Percentiles rank a stretch among this genome's conserved stretches.
Conservation (phyloP, 345 rosid species). For the Eucalyptus pauciflora region DNA sequence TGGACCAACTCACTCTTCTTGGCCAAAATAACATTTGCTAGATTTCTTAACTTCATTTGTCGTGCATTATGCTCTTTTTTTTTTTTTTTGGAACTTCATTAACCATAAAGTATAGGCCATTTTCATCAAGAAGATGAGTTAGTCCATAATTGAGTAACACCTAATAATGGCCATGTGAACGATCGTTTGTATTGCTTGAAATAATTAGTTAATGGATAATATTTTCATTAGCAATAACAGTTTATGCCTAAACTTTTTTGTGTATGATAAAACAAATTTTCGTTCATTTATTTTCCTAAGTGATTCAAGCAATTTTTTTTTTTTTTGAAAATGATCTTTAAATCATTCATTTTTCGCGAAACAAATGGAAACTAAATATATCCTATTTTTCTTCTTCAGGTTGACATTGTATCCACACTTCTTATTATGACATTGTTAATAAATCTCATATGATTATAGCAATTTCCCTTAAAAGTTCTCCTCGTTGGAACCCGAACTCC, state of each 20-base stretch:
- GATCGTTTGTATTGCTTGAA: fast-evolving
- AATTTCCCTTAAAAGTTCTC: not conserved
- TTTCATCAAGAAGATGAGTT: not conserved
- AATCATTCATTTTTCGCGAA: fast-evolving
- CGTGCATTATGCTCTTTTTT: not conserved
- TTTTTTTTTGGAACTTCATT: not conserved
- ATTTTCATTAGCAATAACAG: too few relatives aligned
- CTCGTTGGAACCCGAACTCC: fast-evolving
- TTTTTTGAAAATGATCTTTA: fast-evolving
- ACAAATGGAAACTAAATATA: not conserved
- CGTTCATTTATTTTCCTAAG: fast-evolving
- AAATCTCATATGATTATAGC: not conserved
- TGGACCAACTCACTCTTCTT: not conserved
- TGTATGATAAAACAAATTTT: too few relatives aligned
- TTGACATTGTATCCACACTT: not conserved
- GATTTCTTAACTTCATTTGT: not conserved
- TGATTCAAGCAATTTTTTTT: too few relatives aligned
- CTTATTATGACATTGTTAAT: not conserved
- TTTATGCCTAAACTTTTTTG: too few relatives aligned
- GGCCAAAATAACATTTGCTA: not conserved
- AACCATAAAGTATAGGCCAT: not conserved
- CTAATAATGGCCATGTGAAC: fast-evolving
- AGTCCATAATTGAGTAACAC: not conserved
- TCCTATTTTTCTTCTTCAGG: not conserved
- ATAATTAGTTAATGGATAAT: too few relatives aligned